Evolutionary conservation across 73 alveolate species (phyloP).

Genomic region (Paramecium sonneborni): DNA sequence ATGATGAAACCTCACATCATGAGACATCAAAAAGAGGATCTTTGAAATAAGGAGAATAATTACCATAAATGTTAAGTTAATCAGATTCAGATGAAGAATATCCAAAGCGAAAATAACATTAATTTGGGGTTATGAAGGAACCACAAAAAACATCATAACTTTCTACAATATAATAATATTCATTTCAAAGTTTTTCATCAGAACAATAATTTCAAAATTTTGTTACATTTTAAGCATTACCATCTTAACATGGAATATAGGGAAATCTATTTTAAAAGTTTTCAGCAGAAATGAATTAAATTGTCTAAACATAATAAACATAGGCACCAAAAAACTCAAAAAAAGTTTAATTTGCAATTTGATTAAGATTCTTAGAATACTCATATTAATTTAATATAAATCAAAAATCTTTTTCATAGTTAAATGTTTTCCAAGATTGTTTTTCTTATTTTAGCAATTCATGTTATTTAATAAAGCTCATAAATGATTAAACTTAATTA

Average conservation of each 20-base stretch:
- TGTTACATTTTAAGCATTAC: constrained; percentile 41
- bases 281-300: constrained; percentile 4
- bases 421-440: neutral
- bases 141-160: neutral
- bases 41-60: neutral
- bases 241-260: neutral
- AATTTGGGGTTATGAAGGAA: neutral
- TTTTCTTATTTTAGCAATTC: neutral
- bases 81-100: constrained; percentile 49
- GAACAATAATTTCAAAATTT: constrained; percentile 19
- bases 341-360: constrained; percentile 14
- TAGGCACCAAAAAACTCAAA: neutral
- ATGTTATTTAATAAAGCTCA: neutral
- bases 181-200: constrained; percentile 26
- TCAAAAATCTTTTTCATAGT: neutral
- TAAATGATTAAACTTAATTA: neutral
- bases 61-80: neutral
- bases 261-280: constrained; percentile 4
- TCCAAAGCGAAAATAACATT: neutral
- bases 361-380: neutral
- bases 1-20: neutral
- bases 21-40: constrained; percentile 29
- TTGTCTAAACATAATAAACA: neutral
- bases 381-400: neutral
- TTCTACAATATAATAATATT: constrained; percentile 6